Base-by-base conservation (phyloP, 192 early-diverging fungal species). In the Mortierella alpina region DNA sequence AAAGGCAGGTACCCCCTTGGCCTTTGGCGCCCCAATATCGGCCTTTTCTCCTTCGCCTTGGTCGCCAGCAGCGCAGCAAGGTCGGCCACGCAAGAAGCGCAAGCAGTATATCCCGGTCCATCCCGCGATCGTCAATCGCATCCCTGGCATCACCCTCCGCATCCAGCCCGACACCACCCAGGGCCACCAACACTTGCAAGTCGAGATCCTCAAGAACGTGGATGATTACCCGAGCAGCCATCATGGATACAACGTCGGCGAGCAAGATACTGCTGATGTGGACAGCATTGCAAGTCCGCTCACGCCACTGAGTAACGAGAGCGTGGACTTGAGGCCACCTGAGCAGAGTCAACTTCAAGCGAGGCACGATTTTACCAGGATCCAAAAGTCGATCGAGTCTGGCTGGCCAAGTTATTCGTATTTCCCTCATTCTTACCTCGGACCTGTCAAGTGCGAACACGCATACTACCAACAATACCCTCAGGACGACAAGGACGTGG, bases 91-190 rank as follows among this genome's bases (percentile, higher is more conserved):
- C 48, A 79, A 71, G n/a, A 80, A 80, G 52, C 64, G 77, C 15
- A 80, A 80, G 55, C 77, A 80, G 66, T 70, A 65, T 10, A 72
- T 80, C 13, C 77, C 77, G 31, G 66, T 80, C 39, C 69, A 67
- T 31, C 57, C 70, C 20, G 72, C 77, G 15, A 53, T 80, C 12
- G 59, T 80, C 52, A 50, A 72, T n/a, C 70, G 77, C 9, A 80
- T 70, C 58, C 77, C 77, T 31, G 77, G 77, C 8, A 80, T 80
- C 55, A 80, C 77, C 7, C 65, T 80, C 41, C 66, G 66, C 5
- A 80, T 80, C 47, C 77, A 80, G n/a, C 70, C 64, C 0, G 77
- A 80, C 47, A 39, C 59, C 15, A 23, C 52, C 7, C 23, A 59
- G 20, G 31, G 31, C 31, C 61, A 63, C 9, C 60, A 73, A 9